phyloP scores from a whole-genome alignment of 2,329 filamentous ascomycete genomes.

The Emmonsiellopsis sp. region DNA sequence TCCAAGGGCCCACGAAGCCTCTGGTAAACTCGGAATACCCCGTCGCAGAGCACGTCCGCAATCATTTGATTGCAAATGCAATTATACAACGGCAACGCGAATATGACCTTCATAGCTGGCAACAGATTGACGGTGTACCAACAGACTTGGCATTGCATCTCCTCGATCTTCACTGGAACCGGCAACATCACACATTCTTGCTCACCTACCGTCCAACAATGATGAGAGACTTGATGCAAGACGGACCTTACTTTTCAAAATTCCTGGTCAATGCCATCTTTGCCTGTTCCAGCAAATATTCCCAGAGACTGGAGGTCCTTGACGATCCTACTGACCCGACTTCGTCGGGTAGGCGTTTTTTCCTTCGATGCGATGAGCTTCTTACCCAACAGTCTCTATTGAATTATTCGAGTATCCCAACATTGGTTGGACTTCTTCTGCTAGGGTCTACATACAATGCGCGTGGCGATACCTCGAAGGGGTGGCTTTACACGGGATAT shows the following conservation, averaged over 20 bases:
- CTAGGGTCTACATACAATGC: conserved; percentile 19
- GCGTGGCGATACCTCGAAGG: conserved; percentile 18
- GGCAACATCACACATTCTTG: conserved; percentile 30
- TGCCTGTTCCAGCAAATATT: conserved; percentile 31
- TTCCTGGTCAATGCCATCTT: conserved; percentile 35
- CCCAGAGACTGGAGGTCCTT: conserved; percentile 27
- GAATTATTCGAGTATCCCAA: conserved; percentile 28
- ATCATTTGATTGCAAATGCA: conserved; percentile 16
- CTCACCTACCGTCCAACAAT: conserved; percentile 31
- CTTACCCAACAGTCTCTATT: conserved; percentile 25
- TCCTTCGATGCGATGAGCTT: conserved; percentile 28
- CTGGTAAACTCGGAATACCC: conserved; percentile 6
- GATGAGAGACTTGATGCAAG: conserved; percentile 26
- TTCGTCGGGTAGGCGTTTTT: conserved; percentile 29
- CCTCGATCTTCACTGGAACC: conserved; percentile 31
- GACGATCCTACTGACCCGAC: conserved; percentile 24
- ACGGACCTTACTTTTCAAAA: conserved; percentile 27
- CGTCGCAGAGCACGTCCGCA: conserved; percentile 12
- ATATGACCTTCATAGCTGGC: conserved; percentile 9
- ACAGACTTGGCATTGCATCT: conserved; percentile 27
- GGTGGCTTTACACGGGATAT: conserved; percentile 33
- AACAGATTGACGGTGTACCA: conserved; percentile 12
- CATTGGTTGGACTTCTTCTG: conserved; percentile 25
- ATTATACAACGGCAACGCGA: conserved; percentile 14
- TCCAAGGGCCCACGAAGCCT: conserved; percentile 10